phyloP scores from a whole-genome alignment of 768 basidiomycete species.

The Suillus subalutaceus region DNA sequence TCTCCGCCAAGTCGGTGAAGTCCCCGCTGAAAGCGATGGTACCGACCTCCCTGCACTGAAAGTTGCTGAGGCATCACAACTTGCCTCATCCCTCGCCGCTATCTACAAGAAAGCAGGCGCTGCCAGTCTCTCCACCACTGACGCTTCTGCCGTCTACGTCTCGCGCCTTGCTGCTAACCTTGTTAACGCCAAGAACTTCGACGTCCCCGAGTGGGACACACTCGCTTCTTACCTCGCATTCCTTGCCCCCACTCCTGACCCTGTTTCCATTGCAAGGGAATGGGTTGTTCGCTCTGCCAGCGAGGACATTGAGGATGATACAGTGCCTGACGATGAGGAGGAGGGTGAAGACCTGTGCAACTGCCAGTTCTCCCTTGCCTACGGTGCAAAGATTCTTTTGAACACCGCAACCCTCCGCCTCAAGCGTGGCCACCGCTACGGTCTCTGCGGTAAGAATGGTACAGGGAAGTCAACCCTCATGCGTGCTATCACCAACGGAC shows the following conservation, averaged over 20 bases:
- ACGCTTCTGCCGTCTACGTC: slow-evolving; percentile 68
- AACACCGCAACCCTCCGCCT: slow-evolving; percentile 96
- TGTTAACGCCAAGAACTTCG: slow-evolving; percentile 90
- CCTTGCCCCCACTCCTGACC: slow-evolving; percentile 64
- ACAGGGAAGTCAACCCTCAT: slow-evolving; percentile 96
- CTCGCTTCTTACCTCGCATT: slow-evolving; percentile 79
- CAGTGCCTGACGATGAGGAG: slow-evolving; percentile 85
- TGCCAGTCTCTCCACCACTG: slow-evolving; percentile 56
- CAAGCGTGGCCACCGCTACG: slow-evolving; percentile 98
- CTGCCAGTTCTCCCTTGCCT: slow-evolving; percentile 98
- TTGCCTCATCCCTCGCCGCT: slow-evolving; percentile 65
- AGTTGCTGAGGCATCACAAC: slow-evolving; percentile 67
- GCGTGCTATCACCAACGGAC: slow-evolving; percentile 92
- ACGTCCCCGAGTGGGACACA: slow-evolving; percentile 83
- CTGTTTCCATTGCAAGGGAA: slow-evolving; percentile 70
- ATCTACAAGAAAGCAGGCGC: slow-evolving; percentile 87
- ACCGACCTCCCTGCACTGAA: slow-evolving; percentile 89
- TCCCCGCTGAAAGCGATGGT: slow-evolving; percentile 82
- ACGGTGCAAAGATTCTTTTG: slow-evolving; percentile 97
- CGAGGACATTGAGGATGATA: slow-evolving; percentile 69
- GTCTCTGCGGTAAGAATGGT: slow-evolving; percentile 98
- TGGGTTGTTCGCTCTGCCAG: slow-evolving; percentile 91
- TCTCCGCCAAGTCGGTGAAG: slow-evolving; percentile 92
- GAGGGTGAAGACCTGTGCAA: slow-evolving; percentile 99
- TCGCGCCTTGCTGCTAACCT: slow-evolving; percentile 83